phyloP scores from a whole-genome alignment of 139 green algal species.

The Micractinium sp. region DNA sequence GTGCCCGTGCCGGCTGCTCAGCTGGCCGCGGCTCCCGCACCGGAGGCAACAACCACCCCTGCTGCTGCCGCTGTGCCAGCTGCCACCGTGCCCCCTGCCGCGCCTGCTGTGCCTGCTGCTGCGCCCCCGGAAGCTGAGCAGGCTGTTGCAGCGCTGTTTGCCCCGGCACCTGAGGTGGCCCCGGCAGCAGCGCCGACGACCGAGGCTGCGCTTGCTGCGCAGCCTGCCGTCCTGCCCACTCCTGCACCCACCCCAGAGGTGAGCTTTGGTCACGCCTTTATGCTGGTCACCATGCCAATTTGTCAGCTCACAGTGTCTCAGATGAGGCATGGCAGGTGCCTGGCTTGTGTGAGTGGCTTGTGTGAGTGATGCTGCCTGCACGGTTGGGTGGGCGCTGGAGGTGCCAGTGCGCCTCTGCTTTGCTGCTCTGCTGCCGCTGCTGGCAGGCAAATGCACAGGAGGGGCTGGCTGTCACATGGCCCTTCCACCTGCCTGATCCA shows the following conservation, averaged over 20 bases:
- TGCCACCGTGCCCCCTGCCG: background rate
- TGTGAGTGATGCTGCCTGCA: background rate
- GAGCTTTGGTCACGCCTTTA: no score
- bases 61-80: background rate
- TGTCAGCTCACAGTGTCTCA: no score
- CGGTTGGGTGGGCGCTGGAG: background rate
- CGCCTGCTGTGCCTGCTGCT: background rate
- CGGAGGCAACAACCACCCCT: background rate
- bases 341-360: no score
- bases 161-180: background rate
- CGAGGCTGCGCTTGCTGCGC: background rate
- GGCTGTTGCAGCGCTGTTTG: background rate
- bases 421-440: no score
- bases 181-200: background rate
- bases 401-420: no score
- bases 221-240: background rate
- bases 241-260: background rate
- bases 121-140: background rate
- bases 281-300: no score
- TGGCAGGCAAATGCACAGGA: no score
- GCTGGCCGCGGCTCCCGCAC: background rate
- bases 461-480: no score
- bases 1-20: background rate
- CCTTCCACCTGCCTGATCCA: no score
- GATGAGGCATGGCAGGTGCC: no score